A percentile compares a stretch with the other conserved stretches of the same genome.
Evolutionary conservation across 2,329 filamentous ascomycete species (phyloP).

Genomic region (Sporothrix brunneoviolacea): DNA sequence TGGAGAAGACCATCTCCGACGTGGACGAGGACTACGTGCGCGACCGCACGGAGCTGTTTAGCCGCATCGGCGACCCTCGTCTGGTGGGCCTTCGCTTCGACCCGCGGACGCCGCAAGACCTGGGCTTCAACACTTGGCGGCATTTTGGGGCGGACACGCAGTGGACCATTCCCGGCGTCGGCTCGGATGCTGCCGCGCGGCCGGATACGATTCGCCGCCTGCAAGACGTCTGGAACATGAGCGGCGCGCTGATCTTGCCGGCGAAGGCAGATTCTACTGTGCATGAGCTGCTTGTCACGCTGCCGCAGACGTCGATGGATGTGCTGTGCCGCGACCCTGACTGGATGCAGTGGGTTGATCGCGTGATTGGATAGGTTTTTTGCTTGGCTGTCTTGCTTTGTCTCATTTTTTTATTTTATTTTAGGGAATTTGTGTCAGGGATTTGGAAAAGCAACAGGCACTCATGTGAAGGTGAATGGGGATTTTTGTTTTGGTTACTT

Average conservation of each 20-base stretch:
- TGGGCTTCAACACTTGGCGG: slow-evolving; percentile 41
- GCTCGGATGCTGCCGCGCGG: background rate
- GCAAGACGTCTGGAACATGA: slow-evolving; percentile 26
- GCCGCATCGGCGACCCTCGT: slow-evolving; percentile 32
- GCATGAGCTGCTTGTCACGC: slow-evolving; percentile 28
- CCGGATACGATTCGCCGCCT: slow-evolving; percentile 28
- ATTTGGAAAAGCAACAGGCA: too few relatives aligned
- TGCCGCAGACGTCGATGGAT: slow-evolving; percentile 26
- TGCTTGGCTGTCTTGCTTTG: too few relatives aligned
- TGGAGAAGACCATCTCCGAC: slow-evolving; percentile 26
- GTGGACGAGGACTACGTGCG: slow-evolving; percentile 37
- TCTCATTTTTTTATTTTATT: too few relatives aligned
- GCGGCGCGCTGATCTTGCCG: slow-evolving; percentile 28
- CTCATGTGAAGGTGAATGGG: too few relatives aligned
- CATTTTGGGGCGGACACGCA: slow-evolving; percentile 36
- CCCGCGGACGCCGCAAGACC: slow-evolving; percentile 31
- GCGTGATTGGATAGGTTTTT: slow-evolving; percentile 16
- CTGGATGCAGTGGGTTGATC: slow-evolving; percentile 26
- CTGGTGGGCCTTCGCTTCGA: slow-evolving; percentile 34
- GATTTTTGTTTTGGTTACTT: too few relatives aligned
- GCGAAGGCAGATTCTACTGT: slow-evolving; percentile 19
- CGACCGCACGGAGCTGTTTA: slow-evolving; percentile 32
- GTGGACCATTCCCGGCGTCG: slow-evolving; percentile 29
- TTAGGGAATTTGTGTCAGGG: too few relatives aligned
- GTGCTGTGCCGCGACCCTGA: slow-evolving; percentile 20